A percentile compares a stretch with the other conserved stretches of the same genome.
Evolutionary conservation across 2,329 filamentous ascomycete species (phyloP).

Genomic region (Apiospora phragmitis): DNA sequence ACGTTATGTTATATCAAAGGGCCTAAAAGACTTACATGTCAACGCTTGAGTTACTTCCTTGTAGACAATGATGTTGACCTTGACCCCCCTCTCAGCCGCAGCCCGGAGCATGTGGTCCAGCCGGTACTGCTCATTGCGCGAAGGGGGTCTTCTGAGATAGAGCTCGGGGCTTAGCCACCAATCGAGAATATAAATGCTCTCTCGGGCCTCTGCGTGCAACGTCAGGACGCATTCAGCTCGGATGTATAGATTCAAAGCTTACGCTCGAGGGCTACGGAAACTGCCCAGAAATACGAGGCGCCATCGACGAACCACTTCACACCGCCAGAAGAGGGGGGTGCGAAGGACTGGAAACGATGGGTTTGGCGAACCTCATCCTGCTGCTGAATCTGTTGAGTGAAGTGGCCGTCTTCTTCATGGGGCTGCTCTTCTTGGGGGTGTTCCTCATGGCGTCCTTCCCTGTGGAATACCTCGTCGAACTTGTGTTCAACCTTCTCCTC

Average conservation of each 20-base stretch:
- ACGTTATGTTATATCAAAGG: constrained; percentile 38
- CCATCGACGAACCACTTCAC: constrained; percentile 89
- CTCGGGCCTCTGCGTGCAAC: constrained; percentile 57
- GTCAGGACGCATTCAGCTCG: neutral
- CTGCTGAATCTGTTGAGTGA: constrained; percentile 36
- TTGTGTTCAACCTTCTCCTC: constrained; percentile 41
- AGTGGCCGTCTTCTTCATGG: constrained; percentile 16
- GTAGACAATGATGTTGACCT: constrained; percentile 85
- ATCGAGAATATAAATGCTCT: constrained; percentile 83
- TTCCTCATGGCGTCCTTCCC: constrained; percentile 37
- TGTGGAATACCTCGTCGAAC: constrained; percentile 40
- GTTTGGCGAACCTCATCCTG: constrained; percentile 30
- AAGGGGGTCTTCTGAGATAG: constrained; percentile 80
- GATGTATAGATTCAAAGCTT: constrained; percentile 18
- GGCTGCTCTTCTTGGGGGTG: constrained; percentile 16
- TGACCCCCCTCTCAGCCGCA: constrained; percentile 81
- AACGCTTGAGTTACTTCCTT: constrained; percentile 85
- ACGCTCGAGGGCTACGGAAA: constrained; percentile 75
- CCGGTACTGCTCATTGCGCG: constrained; percentile 79
- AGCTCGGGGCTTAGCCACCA: constrained; percentile 92
- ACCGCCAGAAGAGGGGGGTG: constrained; percentile 69
- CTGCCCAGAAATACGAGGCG: constrained; percentile 82
- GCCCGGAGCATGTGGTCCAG: constrained; percentile 80
- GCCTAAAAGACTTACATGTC: constrained; percentile 61
- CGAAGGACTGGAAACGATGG: constrained; percentile 68